Evolutionary conservation across 2,329 filamentous ascomycete species (phyloP).

Genomic region (Fusarium equiseti): DNA sequence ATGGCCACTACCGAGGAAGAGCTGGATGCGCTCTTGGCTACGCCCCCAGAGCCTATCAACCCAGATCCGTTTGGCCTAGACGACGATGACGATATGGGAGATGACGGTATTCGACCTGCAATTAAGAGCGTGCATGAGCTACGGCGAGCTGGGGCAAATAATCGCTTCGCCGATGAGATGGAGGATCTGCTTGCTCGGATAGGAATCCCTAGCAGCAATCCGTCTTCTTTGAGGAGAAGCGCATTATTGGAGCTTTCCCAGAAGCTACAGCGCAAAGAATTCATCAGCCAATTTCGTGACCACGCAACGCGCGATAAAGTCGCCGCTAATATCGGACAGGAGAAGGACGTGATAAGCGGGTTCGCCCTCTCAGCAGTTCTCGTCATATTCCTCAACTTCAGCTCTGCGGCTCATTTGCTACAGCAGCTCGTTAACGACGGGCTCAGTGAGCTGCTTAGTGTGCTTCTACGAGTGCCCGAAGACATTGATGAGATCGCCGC

Average conservation of each 20-base stretch:
- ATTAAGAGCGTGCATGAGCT: slow-evolving; percentile 75
- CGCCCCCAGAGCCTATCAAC: slow-evolving; percentile 39
- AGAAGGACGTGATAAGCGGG: slow-evolving; percentile 71
- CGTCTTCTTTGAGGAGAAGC: slow-evolving; percentile 66
- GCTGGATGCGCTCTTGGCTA: slow-evolving; percentile 42
- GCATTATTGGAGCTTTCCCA: slow-evolving; percentile 71
- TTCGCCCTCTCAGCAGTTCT: slow-evolving; percentile 75
- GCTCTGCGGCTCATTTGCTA: slow-evolving; percentile 70
- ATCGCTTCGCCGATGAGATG: slow-evolving; percentile 74
- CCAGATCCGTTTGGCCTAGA: slow-evolving; percentile 45
- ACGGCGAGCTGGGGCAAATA: slow-evolving; percentile 74
- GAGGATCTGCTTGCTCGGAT: slow-evolving; percentile 73
- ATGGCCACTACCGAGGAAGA: slow-evolving; percentile 42
- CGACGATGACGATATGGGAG: slow-evolving; percentile 51
- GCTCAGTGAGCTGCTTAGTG: slow-evolving; percentile 66
- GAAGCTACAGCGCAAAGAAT: slow-evolving; percentile 71
- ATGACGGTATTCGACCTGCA: slow-evolving; percentile 60
- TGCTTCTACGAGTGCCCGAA: slow-evolving; percentile 64
- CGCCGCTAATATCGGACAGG: slow-evolving; percentile 69
- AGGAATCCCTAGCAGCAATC: slow-evolving; percentile 60
- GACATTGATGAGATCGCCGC: slow-evolving; percentile 72
- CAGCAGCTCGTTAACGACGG: slow-evolving; percentile 67
- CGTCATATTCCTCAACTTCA: slow-evolving; percentile 70
- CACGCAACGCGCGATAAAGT: slow-evolving; percentile 78
- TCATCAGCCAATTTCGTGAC: slow-evolving; percentile 77